Percentiles rank a stretch among this genome's conserved stretches.
phyloP scores from a whole-genome alignment of 1,139 yeast species.

The Kluyveromyces sp. region DNA sequence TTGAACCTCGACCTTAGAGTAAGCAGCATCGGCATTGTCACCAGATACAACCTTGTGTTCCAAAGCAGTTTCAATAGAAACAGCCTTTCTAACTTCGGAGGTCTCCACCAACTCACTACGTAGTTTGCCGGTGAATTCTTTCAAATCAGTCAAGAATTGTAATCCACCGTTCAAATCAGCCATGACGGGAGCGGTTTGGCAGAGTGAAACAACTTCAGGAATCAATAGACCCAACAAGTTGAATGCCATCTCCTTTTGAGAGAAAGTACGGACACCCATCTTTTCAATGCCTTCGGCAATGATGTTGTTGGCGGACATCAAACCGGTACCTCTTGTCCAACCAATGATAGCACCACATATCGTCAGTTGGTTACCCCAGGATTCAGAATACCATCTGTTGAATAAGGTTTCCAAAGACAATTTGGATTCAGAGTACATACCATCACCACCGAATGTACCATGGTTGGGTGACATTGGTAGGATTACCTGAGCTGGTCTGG shows the following conservation, averaged over 20 bases:
- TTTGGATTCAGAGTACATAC: constrained; percentile 96
- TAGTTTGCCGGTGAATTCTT: constrained; percentile 75
- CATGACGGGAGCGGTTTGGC: constrained; percentile 91
- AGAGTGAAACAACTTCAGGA: constrained; percentile 74
- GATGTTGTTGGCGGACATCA: constrained; percentile 94
- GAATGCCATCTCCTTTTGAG: constrained; percentile 99
- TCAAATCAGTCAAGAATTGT: constrained; percentile 86
- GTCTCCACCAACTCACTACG: constrained; percentile 79
- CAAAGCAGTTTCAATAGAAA: constrained; percentile 83
- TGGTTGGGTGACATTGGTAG: constrained; percentile 97
- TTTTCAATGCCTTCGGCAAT: constrained; percentile 97
- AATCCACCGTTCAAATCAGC: constrained; percentile 99
- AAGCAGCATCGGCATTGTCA: constrained; percentile 80
- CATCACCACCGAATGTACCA: constrained; percentile 97
- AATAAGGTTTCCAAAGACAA: constrained; percentile 88
- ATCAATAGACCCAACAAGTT: constrained; percentile 90
- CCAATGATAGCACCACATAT: constrained; percentile 98
- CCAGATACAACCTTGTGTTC: constrained; percentile 93
- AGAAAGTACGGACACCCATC: constrained; percentile 93
- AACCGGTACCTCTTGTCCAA: constrained; percentile 99
- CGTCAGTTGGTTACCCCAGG: constrained; percentile 91
- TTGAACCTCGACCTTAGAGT: constrained; percentile 50
- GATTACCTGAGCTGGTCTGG: constrained; percentile 97
- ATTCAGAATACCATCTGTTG: constrained; percentile 98
- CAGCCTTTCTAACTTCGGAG: constrained; percentile 92